These are phyloP conservation scores for Aspergillus glaucus DNA, from an alignment of 2,329 filamentous ascomycete genomes.

Conservation along the genomic window DNA sequence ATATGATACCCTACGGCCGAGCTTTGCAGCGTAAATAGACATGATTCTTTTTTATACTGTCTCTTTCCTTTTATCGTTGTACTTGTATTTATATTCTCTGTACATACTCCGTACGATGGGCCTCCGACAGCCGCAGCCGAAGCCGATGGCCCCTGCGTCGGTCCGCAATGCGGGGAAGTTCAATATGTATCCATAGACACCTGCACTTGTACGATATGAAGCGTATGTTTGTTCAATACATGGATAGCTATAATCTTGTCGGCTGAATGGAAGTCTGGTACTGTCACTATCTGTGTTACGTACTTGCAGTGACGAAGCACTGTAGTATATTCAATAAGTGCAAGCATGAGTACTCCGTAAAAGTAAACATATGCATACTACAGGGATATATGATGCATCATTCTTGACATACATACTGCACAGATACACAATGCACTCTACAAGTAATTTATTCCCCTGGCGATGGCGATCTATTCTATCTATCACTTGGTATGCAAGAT, in stretches of 20 bases:
- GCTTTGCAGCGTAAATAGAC: slow-evolving; percentile 18
- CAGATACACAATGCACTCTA: neutral
- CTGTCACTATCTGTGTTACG: too few species aligned
- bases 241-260: too few species aligned
- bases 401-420: too few species aligned
- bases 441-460: neutral
- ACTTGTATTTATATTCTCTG: neutral
- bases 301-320: too few species aligned
- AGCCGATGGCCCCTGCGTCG: neutral
- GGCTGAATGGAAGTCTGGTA: too few species aligned
- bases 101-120: neutral
- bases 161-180: neutral
- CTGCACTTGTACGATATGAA: neutral
- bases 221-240: too few species aligned
- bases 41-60: neutral
- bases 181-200: neutral
- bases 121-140: neutral
- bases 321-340: too few species aligned
- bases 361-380: too few species aligned
- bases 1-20: slow-evolving; percentile 39
- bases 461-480: neutral
- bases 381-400: too few species aligned
- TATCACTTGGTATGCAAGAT: slow-evolving; percentile 7
- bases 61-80: neutral
- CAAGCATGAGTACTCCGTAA: too few species aligned